Base-by-base conservation (phyloP, 2,329 filamentous ascomycete genomes). In the Coniochaeta ligniaria region DNA sequence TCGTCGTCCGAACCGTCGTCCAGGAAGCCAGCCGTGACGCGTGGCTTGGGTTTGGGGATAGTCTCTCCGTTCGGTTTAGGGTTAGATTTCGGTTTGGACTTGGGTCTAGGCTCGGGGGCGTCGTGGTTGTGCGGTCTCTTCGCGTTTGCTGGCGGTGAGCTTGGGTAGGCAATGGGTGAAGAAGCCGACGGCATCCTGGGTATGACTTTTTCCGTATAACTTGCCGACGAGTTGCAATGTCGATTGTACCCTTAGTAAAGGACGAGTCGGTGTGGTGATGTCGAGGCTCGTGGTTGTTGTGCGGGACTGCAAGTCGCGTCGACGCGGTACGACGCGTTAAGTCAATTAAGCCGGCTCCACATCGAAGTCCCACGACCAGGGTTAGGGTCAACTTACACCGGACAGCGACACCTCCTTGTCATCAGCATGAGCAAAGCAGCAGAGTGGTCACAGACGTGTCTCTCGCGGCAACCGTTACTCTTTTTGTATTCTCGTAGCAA, bases 1-100 rank as follows among this genome's bases (percentile, higher is more conserved):
- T 58, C 56, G 22, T 58, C 56, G 26, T 58, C 56, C 7, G 56
- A 58, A 36, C 45, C 56, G 31, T 57, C 55, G 22, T 43, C 56
- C 2, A 58, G 56, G 56, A 58, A 58, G 14, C 56, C 56, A 11
- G 35, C 56, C 28, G 28, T 41, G n/a, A 43, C 55, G 33, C n/a
- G 55, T 17, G 35, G 55, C 31, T 11, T 41, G 7, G 55, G n/a
- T 6, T 57, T 38, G 5, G 24, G 7, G 47, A 31, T 28, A 31
- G 24, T 12, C 17, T 45, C 56, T 17, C 16, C 24, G 47, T 14
- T 52, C 22, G 47, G 11, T 22, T 52, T 31, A 52, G 14, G 14
- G 14, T 31, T 11, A 52, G 47, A 31, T 14, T n/a, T 31, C 20
- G 47, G 22, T 12, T 52, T 52, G 22, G 22, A 24, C 16, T 52